Base-by-base conservation (phyloP, 345 rosid species). In the Angophora floribunda region DNA sequence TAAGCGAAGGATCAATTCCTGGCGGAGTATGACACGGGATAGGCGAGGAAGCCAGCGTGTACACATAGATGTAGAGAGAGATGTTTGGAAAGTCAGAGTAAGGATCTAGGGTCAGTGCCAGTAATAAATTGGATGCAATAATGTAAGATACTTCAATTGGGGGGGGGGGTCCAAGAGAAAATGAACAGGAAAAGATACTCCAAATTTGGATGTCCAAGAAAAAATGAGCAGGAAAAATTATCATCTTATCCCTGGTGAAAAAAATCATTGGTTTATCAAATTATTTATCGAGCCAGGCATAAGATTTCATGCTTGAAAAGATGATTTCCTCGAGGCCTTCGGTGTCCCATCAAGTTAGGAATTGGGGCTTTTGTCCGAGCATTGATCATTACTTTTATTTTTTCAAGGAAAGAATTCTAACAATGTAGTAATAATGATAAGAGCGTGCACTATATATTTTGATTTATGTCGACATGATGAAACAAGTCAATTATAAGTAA, bases 371-470 rank as follows among this genome's bases (percentile, higher is more conserved):
- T 63, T 7, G 4, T 63, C 41, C 0, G 0, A n/a, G 36, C 15
- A n/a, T n/a, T 63, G 75, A 14, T n/a, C n/a, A 28, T 63, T 2
- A 6, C n/a, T 63, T 63, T 55, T 11, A 22, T 55, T 55, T n/a
- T 52, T n/a, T 63, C 6, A n/a, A n/a, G 10, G 30, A 63, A 63
- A 63, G 1, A 63, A n/a, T 63, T 63, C 47, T 36, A 9, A 36
- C 11, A 36, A 17, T 70, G 1, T 32, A 36, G 44, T 6, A 19
- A 36, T 26, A n/a, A n/a, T n/a, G 36, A 0, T 13, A 0, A 1
- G 13, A 1, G 9, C 5, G 16, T 3, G 41, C 10, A 0, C 4
- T 0, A 3, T 26, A 26, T 59, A 59, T n/a, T 63, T 30, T 30
- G 6, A 65, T 30, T 30, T 65, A 65, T 70, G 13, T 70, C 5